A percentile compares a stretch with the other conserved stretches of the same genome.
phyloP scores from a whole-genome alignment of 1,139 yeast genomes.

The Suhomyces bribrorum region DNA sequence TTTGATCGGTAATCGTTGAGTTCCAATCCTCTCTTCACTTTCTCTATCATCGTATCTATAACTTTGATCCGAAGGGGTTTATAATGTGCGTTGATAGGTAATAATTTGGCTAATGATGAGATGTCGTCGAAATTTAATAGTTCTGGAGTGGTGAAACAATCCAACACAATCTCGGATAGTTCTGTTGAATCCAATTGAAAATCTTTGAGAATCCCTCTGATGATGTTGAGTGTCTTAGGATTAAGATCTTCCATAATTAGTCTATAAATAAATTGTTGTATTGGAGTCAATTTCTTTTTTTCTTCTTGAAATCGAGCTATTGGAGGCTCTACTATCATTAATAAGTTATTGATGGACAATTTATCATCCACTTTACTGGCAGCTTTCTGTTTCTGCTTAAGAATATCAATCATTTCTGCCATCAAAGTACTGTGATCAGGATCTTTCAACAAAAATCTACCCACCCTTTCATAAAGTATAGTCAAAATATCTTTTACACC shows the following conservation, averaged over 20 bases:
- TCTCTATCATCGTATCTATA: constrained; percentile 68
- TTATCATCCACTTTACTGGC: constrained; percentile 54
- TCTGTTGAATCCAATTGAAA: constrained; percentile 49
- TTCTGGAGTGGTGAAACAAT: constrained; percentile 63
- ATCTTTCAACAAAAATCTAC: constrained; percentile 63
- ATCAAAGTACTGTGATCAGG: constrained; percentile 62
- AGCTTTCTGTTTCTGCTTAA: constrained; percentile 53
- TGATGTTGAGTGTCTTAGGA: constrained; percentile 30
- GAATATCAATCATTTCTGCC: constrained; percentile 60
- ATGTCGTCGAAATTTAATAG: constrained; percentile 60
- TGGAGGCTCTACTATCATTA: constrained; percentile 65
- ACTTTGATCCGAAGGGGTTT: constrained; percentile 42
- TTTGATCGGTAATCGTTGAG: constrained; percentile 59
- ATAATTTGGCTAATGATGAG: constrained; percentile 48
- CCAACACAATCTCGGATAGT: constrained; percentile 43
- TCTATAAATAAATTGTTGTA: constrained; percentile 52
- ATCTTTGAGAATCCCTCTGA: constrained; percentile 43
- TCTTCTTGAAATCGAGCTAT: constrained; percentile 24
- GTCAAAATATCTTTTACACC: constrained; percentile 67
- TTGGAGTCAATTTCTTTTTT: constrained; percentile 29
- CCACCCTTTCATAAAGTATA: constrained; percentile 66
- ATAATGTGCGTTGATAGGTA: constrained; percentile 33
- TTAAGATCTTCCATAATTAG: constrained; percentile 56
- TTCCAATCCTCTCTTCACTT: constrained; percentile 66
- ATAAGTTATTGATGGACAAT: constrained; percentile 59